Evolutionary conservation across 176 grass and related monocot species (phyloP).

Genomic region (Canna indica): DNA sequence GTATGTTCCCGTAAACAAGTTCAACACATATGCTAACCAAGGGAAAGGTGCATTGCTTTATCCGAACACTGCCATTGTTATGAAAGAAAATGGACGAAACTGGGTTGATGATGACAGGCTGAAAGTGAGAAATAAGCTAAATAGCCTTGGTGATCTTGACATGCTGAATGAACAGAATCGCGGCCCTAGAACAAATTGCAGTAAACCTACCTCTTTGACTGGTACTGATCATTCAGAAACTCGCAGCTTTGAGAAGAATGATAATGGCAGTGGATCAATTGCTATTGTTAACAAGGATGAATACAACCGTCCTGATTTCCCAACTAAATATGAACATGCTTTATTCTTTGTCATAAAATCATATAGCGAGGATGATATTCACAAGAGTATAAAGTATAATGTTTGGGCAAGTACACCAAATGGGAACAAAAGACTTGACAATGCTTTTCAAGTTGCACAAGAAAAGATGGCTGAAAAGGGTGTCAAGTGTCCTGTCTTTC

Average conservation of each 20-base stretch:
- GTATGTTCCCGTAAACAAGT: slow-evolving; percentile 44
- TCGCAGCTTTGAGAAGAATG: slow-evolving; percentile 16
- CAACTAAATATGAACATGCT: slow-evolving; percentile 65
- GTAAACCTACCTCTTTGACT: slow-evolving; percentile 26
- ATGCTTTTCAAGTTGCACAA: slow-evolving; percentile 62
- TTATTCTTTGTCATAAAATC: slow-evolving; percentile 96
- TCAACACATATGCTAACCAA: slow-evolving; percentile 38
- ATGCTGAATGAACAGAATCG: slow-evolving; percentile 28
- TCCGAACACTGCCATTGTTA: slow-evolving; percentile 30
- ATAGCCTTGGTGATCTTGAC: slow-evolving; percentile 30
- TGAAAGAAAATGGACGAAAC: slow-evolving; percentile 44
- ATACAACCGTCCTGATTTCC: slow-evolving; percentile 66
- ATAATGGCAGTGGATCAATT: slow-evolving; percentile 16
- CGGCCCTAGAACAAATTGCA: slow-evolving; percentile 28
- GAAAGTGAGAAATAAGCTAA: slow-evolving; percentile 39
- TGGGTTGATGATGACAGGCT: slow-evolving; percentile 41
- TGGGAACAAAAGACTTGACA: slow-evolving; percentile 92
- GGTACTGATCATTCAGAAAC: slow-evolving; percentile 14
- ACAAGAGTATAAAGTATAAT: slow-evolving; percentile 96
- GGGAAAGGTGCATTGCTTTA: slow-evolving; percentile 35
- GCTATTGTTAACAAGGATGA: slow-evolving; percentile 33
- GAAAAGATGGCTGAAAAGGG: slow-evolving; percentile 64
- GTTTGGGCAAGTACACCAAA: slow-evolving; percentile 95
- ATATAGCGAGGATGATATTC: slow-evolving; percentile 94
- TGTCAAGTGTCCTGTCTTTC: slow-evolving; percentile 59